Evolutionary conservation across 129 eudicot genomes (phyloP), one percentile per base, ranked within the genome.

Genomic region (Escallonia rubra): DNA sequence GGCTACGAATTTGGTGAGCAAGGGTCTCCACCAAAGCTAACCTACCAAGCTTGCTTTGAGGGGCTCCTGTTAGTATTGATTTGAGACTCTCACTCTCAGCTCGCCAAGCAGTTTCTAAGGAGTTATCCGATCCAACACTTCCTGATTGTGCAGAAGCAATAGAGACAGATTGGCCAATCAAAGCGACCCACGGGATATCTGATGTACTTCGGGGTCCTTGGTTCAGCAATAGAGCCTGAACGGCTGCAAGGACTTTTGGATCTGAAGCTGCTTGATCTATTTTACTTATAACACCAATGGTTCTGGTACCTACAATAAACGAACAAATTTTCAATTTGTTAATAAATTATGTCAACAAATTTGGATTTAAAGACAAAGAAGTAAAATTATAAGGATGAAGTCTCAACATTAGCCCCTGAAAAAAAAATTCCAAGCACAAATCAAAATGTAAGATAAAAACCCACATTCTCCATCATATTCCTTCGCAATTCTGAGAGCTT

Each of bases 51-150:
- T 90, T 90, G 78, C 66, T 85, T 74, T 85, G 97, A 72, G 99
- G 99, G 73, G 88, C 95, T 56, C 99, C 97, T 6, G 93, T 83
- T 59, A 94, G 78, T 34, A 90, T 90, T 16, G 99, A 90, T 77
- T 94, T 94, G 42, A 94, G 80, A 61, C 99, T 94, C 69, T 94
- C 99, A 77, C 89, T 87, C 81, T 94, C 99, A 56, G 96, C 99
- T 45, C 94, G 88, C 99, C 96, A 94, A 66, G 97, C 97, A 72
- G 99, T 87, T 79, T 94, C 97, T 63, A 94, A 69, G 8, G 99
- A 94, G 79, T 83, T 90, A 76, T 94, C 94, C 0, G 97, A 70
- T 40, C 99, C 98, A 71, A 76, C 90, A 60, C 60, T 83, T 76
- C 98, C 97, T 3, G 99, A 84, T 64, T 93, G 96, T 15, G 96